Conservation (phyloP, 371 early-diverging fungal species). For the Mucor ambiguus region DNA sequence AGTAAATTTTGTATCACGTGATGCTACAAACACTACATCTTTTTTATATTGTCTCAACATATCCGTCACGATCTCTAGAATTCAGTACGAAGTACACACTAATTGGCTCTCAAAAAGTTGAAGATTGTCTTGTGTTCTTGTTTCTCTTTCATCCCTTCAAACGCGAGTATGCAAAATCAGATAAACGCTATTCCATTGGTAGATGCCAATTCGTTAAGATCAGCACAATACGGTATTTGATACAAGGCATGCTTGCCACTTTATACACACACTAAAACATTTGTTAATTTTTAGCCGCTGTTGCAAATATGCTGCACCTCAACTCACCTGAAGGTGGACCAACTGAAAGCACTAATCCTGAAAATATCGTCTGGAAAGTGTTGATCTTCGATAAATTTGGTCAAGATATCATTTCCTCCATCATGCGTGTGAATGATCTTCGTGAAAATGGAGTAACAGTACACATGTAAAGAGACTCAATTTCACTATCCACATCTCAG, state of each 20-base stretch:
- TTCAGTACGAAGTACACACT: background rate
- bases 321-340: constrained; percentile 24
- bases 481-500: too few relatives aligned
- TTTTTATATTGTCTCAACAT: too few relatives aligned
- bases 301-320: constrained; percentile 31
- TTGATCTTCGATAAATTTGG: constrained; percentile 95
- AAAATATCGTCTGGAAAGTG: constrained; percentile 89
- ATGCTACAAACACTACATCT: background rate
- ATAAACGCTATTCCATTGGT: constrained; percentile 11
- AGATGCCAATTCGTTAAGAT: constrained; percentile 22
- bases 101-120: background rate
- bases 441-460: constrained; percentile 98
- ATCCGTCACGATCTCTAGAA: background rate
- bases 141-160: background rate
- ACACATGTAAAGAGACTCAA: constrained; percentile 77
- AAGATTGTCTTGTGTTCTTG: background rate
- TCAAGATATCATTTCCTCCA: constrained; percentile 96
- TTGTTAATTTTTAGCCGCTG: constrained; percentile 16
- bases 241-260: background rate
- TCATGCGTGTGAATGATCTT: constrained; percentile 96
- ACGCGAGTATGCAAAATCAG: constrained; percentile 20
- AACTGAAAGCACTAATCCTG: constrained; percentile 17
- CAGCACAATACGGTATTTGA: constrained; percentile 25
- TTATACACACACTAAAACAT: background rate
- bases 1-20: background rate